These are phyloP conservation scores for Blastobotrys ciferrii DNA, from an alignment of 1,139 yeast genomes.

Conservation along the genomic window DNA sequence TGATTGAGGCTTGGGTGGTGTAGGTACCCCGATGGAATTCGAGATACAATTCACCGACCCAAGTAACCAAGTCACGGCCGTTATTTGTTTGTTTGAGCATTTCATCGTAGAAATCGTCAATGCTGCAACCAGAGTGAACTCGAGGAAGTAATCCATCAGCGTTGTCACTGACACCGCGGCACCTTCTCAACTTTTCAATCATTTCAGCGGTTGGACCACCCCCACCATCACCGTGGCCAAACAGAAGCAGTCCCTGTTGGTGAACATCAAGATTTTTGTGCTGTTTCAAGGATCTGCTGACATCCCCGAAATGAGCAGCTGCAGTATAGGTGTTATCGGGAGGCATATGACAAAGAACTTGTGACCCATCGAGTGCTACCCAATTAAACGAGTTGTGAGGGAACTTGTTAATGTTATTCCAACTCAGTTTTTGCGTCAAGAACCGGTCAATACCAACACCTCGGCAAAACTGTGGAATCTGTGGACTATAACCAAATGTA, in stretches of 20 bases:
- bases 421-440: conserved; percentile 87
- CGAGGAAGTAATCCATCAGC: conserved; percentile 70
- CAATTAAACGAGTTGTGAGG: conserved; percentile 92
- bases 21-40: conserved; percentile 97
- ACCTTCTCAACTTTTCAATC: conserved; percentile 87
- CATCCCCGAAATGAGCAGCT: conserved; percentile 88
- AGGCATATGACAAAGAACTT: conserved; percentile 94
- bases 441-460: conserved; percentile 79
- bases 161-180: conserved; percentile 81
- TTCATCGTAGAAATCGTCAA: conserved; percentile 74
- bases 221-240: conserved; percentile 97
- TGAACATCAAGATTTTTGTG: conserved; percentile 81
- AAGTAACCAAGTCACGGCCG: conserved; percentile 71
- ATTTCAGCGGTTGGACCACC: conserved; percentile 96
- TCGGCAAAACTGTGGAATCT: conserved; percentile 89
- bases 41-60: conserved; percentile 92
- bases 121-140: conserved; percentile 71
- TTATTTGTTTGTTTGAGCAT: conserved; percentile 60
- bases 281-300: conserved; percentile 69
- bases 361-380: conserved; percentile 93
- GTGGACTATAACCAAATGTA: conserved; percentile 94
- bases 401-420: conserved; percentile 91
- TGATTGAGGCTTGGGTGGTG: conserved; percentile 86
- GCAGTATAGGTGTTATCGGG: conserved; percentile 97
- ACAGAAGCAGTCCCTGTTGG: conserved; percentile 70